phyloP scores from a whole-genome alignment of 2,329 filamentous ascomycete genomes.

The Talaromyces rugulosus region DNA sequence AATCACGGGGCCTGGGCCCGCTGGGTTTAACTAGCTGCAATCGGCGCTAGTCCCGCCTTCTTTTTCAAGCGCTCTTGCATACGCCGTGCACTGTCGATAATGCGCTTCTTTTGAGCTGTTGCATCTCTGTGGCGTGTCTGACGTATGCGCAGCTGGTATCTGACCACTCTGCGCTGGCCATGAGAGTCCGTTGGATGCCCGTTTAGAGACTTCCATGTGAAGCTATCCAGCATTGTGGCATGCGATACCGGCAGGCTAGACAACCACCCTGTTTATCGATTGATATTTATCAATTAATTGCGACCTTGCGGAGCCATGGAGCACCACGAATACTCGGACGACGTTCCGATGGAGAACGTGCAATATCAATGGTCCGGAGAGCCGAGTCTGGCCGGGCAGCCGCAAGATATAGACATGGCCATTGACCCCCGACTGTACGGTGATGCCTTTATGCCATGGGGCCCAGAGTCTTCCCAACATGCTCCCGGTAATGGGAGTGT shows the following conservation, averaged over 20 bases:
- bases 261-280: too few species aligned
- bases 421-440: conserved; percentile 13
- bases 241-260: neutral
- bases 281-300: neutral
- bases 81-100: too few species aligned
- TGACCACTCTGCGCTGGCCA: neutral
- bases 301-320: neutral
- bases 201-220: neutral
- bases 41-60: neutral
- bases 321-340: neutral
- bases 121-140: neutral
- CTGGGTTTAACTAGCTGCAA: neutral
- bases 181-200: neutral
- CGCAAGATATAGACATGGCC: conserved; percentile 4
- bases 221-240: neutral
- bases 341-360: neutral
- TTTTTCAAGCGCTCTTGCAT: neutral
- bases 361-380: neutral
- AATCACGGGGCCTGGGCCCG: neutral
- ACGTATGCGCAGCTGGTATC: neutral
- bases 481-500: too few species aligned
- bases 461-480: neutral
- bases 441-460: neutral
- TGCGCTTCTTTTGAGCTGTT: neutral
- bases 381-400: neutral